These are phyloP conservation scores for Candida awuae DNA, from an alignment of 805 yeast genomes.

Conservation along the genomic window DNA sequence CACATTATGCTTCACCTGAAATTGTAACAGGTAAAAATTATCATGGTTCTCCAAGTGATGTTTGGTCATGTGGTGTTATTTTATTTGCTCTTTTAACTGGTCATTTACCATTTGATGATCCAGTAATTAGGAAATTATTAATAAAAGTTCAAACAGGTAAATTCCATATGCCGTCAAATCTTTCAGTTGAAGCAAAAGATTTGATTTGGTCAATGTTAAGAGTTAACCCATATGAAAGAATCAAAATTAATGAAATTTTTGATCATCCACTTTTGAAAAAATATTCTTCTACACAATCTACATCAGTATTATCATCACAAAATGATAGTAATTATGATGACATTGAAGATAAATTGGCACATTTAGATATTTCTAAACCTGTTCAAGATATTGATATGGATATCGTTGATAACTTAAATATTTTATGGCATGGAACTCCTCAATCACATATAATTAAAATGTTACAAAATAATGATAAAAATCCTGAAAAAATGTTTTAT, in stretches of 20 bases:
- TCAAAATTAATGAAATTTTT: constrained; percentile 58
- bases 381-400: constrained; percentile 36
- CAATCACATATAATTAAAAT: constrained; percentile 26
- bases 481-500: constrained; percentile 32
- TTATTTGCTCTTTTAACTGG: constrained; percentile 74
- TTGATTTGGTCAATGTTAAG: constrained; percentile 58
- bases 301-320: no score
- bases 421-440: constrained; percentile 49
- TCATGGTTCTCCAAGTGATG: constrained; percentile 80
- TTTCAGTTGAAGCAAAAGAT: constrained; percentile 60
- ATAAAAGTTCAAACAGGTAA: constrained; percentile 71
- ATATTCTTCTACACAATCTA: constrained; percentile 29
- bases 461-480: constrained; percentile 19
- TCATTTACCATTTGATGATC: constrained; percentile 77
- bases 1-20: constrained; percentile 86
- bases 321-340: constrained; percentile 28
- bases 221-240: constrained; percentile 64
- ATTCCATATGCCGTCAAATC: constrained; percentile 60
- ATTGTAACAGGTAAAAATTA: constrained; percentile 71
- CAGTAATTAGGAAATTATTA: constrained; percentile 60
- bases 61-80: constrained; percentile 85
- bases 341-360: constrained; percentile 14
- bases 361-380: constrained; percentile 23
- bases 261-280: constrained; percentile 47
- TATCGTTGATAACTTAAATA: constrained; percentile 45